Base-by-base conservation (phyloP, 73 alveolate genomes). In the Uronychia binucleata region DNA sequence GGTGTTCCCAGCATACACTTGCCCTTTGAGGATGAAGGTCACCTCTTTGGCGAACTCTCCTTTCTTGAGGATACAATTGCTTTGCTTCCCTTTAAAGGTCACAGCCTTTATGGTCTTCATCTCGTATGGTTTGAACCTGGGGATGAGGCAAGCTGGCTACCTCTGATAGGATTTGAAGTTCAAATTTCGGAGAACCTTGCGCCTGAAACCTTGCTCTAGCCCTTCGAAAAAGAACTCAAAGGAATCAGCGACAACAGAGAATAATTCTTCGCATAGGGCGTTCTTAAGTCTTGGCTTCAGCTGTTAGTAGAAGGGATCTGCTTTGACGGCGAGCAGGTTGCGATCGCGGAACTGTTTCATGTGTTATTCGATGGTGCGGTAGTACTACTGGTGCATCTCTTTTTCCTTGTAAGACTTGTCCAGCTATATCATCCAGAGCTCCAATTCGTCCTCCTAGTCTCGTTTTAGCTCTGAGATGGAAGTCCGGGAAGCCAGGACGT, bases 271-370 rank as follows among this genome's bases (percentile, higher is more conserved):
- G 14, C 28, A 57, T 1, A 89, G 34, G 78, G 30, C 32, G 11
- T 76, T 82, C 30, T 83, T 26, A 13, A 83, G n/a, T 83, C 91
- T 75, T 25, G 94, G 94, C 33, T 82, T 82, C 5, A 88, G 91
- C 81, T 83, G 59, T 1, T 1, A 1, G 34, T 31, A 88, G 76
- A 88, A 77, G 14, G 28, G 57, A 32, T 80, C 31, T 0, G 82
- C 33, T 33, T 32, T 30, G 13, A 88, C 27, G 1, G 74, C 26
- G 28, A 19, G 0, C 25, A 33, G 74, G 30, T 28, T 34, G 25
- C 26, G 28, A n/a, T 33, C 58, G 81, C 88, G 59, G 30, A 58
- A 59, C 25, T 28, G 11, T 1, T 31, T 30, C 27, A 81, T n/a
- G 81, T 30, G 59, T 13, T 74, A 28, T 28, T 29, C 33, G 26